These are phyloP conservation scores for Hypoxylon sp. DNA, from an alignment of 2,329 filamentous ascomycete species.

Conservation along the genomic window DNA sequence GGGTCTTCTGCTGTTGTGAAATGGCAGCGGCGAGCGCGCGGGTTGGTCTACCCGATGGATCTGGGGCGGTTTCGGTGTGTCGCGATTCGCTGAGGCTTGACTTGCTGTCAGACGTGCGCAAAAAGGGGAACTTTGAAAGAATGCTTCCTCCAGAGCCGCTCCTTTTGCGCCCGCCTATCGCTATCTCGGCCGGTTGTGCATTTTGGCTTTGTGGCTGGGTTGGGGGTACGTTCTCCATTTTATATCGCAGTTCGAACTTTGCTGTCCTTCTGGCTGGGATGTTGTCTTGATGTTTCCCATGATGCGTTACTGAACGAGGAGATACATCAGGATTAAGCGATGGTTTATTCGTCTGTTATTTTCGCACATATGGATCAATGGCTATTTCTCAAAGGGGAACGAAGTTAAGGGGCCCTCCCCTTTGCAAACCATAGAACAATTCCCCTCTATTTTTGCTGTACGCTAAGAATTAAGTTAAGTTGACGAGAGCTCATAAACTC, in stretches of 20 bases:
- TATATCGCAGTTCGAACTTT: constrained; percentile 39
- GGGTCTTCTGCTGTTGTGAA: constrained; percentile 65
- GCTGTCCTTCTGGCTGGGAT: constrained; percentile 35
- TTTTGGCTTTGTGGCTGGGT: constrained; percentile 52
- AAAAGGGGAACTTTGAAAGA: constrained; percentile 78
- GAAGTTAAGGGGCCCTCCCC: neutral
- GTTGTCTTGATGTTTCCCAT: constrained; percentile 46
- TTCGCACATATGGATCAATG: constrained; percentile 1
- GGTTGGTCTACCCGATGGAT: constrained; percentile 46
- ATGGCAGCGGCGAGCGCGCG: constrained; percentile 54
- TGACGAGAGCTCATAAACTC: constrained; percentile 8
- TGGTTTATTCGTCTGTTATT: constrained; percentile 6
- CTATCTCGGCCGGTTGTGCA: constrained; percentile 44
- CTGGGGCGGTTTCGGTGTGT: constrained; percentile 45
- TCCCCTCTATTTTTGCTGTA: constrained; percentile 1
- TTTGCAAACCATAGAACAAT: constrained; percentile 4
- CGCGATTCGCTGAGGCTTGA: constrained; percentile 51
- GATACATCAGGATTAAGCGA: constrained; percentile 20
- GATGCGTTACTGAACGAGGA: constrained; percentile 34
- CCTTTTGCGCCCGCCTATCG: constrained; percentile 61
- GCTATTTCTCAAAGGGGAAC: neutral
- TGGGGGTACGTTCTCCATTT: constrained; percentile 52
- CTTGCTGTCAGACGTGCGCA: constrained; percentile 62
- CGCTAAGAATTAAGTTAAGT: neutral
- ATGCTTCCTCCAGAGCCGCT: constrained; percentile 73